Base-by-base conservation (phyloP, 2,329 filamentous ascomycete species). In the Aspergillus pseudotamarii region DNA sequence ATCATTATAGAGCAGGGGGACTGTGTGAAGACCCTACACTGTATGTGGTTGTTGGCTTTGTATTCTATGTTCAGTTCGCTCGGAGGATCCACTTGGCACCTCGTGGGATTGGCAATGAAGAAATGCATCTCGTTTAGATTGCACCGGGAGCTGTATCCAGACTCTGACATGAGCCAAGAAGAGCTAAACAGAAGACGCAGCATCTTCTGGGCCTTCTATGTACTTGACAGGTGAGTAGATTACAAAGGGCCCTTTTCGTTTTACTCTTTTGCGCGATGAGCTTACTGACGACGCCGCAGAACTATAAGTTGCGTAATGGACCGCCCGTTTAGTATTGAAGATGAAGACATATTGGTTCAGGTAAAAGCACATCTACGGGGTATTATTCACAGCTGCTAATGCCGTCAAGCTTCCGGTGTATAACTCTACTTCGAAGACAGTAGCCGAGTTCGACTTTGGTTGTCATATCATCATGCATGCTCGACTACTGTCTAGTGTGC, bases 11-110 rank as follows among this genome's bases (percentile, higher is more conserved):
- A 41, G 38, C 38, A 41, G 38, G 16, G 16, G 6, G 9, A n/a
- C 16, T 41, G 38, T n/a, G 38, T 41, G 8, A 19, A n/a, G 38
- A 10, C 19, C 6, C 19, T 41, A 9, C 16, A 41, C 3, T 41
- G 38, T n/a, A 6, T 41, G 38, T 41, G 38, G 38, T n/a, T 9
- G 4, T 41, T 41, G 6, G 38, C 16, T 41, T 41, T 41, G 38
- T 41, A 41, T 41, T 72, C 73, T 6, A 64, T 69, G 46, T 58
- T 69, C 14, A 68, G 60, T 45, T 59, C 69, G 2, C 54, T 57
- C 4, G 73, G 72, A 26, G 73, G 73, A 3, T 75, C 73, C 8
- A 67, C 72, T 2, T 76, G 73, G 73, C 73, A 75, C 55, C 57
- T 75, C 23, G 46, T 74, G 19, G 73, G 72, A 14, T 56, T 75